Evolutionary conservation across 441 rosid species (phyloP), one percentile per base, ranked within the genome.

Genomic region (Omphalea diandra): DNA sequence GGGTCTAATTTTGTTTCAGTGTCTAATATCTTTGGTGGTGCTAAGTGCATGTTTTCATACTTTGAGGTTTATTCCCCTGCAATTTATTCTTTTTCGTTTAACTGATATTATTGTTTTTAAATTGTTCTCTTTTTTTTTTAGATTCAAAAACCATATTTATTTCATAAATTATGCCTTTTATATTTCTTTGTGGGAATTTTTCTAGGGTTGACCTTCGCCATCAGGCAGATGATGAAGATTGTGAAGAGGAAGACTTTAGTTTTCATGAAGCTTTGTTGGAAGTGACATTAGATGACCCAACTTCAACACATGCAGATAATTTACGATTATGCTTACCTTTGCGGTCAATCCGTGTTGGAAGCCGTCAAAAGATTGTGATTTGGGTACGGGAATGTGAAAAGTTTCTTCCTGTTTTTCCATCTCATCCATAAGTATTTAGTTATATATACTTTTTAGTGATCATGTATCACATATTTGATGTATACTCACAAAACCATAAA

Each of bases 201-300:
- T 57, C 36, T 67, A 88, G 94, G 94, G 78, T 85, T 77, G 96
- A 91, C 80, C 93, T 91, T 80, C 90, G 93, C 86, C 96, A 88
- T 85, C 92, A 91, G 80, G 87, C 87, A 71, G 84, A 84, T 79
- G 97, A 91, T 73, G 98, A 89, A 49, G 94, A 91, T 57, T 91
- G 83, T 24, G 96, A 91, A 50, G 98, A 93, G 41, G 98, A 89
- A 50, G 97, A 83, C 41, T 75, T 63, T n/a, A 77, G 84, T 76
- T 81, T 81, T 76, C 81, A 83, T 11, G 90, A 84, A 73, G 72
- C 90, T 58, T 76, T 88, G 75, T 57, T 88, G 70, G 83, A 83
- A 54, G 80, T 69, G 66, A 64, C 79, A 35, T 61, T 75, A 65
- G 66, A 70, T 70, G 81, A 80, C 38, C 80, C 82, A 35, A 77